phyloP scores from a whole-genome alignment of 2,329 filamentous ascomycete genomes.

The Fusarium globosum region DNA sequence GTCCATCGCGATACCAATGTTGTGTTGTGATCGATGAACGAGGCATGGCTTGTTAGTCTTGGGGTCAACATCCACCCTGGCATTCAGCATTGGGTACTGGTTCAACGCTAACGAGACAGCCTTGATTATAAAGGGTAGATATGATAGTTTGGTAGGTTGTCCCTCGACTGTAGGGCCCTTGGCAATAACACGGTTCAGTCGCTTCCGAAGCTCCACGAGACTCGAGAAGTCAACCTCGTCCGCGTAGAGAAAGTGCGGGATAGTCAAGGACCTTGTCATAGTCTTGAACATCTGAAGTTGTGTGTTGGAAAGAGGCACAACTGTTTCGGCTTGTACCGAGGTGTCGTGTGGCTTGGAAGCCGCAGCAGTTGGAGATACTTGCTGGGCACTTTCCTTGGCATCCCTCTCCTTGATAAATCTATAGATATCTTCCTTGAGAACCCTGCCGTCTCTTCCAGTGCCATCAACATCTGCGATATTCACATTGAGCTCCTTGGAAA shows the following conservation, averaged over 20 bases:
- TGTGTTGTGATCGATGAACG: conserved; percentile 84
- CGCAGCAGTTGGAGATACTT: conserved; percentile 40
- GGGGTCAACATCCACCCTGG: conserved; percentile 75
- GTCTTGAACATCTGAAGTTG: conserved; percentile 97
- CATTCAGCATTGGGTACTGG: conserved; percentile 87
- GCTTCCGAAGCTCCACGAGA: conserved; percentile 77
- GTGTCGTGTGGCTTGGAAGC: conserved; percentile 39
- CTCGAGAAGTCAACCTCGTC: conserved; percentile 87
- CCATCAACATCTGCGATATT: conserved; percentile 83
- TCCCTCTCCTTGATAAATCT: conserved; percentile 71
- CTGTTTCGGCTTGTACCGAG: conserved; percentile 73
- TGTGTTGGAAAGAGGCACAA: conserved; percentile 76
- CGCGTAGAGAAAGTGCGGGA: conserved; percentile 95
- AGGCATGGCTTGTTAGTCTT: conserved; percentile 75
- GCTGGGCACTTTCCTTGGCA: conserved; percentile 43
- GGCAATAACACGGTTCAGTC: conserved; percentile 75
- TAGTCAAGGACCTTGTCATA: conserved; percentile 91
- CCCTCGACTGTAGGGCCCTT: conserved; percentile 57
- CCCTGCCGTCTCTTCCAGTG: conserved; percentile 89
- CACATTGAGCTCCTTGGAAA: conserved; percentile 82
- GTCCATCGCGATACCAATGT: conserved; percentile 96
- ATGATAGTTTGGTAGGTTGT: conserved; percentile 77
- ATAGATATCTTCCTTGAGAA: conserved; percentile 92
- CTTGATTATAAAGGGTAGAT: conserved; percentile 95
- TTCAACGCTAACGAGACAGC: conserved; percentile 87